A percentile compares a stretch with the other conserved stretches of the same genome.
These are phyloP conservation scores for Beauveria varroae DNA, from an alignment of 2,329 filamentous ascomycete species.

Conservation along the genomic window DNA sequence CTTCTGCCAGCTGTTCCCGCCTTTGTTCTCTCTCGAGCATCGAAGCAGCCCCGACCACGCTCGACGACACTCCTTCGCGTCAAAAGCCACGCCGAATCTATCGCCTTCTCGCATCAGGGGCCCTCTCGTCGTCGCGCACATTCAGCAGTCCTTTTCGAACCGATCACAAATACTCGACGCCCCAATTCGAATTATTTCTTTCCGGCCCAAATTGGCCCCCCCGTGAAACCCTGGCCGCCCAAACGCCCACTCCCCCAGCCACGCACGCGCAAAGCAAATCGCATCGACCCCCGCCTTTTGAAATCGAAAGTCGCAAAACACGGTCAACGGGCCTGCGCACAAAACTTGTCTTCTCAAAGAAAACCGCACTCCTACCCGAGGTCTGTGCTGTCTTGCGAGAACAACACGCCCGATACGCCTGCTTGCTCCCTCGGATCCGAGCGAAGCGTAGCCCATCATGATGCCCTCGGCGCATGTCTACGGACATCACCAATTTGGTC, in stretches of 20 bases:
- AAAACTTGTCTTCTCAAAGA: no score
- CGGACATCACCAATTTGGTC: constrained; percentile 59
- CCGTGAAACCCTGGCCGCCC: no score
- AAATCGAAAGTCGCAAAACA: not conserved
- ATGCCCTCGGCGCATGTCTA: constrained; percentile 58
- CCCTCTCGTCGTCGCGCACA: not conserved
- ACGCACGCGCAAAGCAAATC: not conserved
- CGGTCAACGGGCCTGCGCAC: no score
- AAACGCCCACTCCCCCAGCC: not conserved
- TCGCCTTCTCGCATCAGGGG: not conserved
- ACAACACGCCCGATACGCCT: not conserved
- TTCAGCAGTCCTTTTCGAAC: not conserved
- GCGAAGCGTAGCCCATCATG: constrained; percentile 31
- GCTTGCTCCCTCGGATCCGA: not conserved
- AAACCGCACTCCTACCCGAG: not conserved
- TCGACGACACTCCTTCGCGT: not conserved
- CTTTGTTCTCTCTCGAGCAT: not conserved
- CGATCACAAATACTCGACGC: not conserved
- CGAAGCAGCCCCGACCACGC: not conserved
- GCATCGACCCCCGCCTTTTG: not conserved
- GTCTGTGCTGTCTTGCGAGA: not conserved
- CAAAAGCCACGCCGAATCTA: not conserved
- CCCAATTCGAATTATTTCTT: no score
- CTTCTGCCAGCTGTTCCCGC: constrained; percentile 4
- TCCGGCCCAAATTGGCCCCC: no score